Conservation (phyloP, 306 rosid genomes). For the barrel medic (Medicago truncatula) region MtrunA17r5.0-ANR NC_053042.1:23181001-23181500, state of each 20-base stretch:
- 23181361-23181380: constrained; percentile 47
- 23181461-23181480: constrained; percentile 25
- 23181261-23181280: constrained; percentile 17
- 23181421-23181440: constrained; percentile 38
- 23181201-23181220: background rate
- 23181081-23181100: too few species aligned
- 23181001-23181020: background rate
- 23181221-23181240: background rate
- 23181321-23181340: background rate
- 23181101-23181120: background rate
- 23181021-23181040: background rate
- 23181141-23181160: background rate
- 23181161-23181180: background rate
- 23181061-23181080: too few species aligned
- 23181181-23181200: too few species aligned
- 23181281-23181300: constrained; percentile 18
- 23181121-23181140: background rate
- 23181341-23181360: background rate
- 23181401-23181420: constrained; percentile 33
- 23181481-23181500: constrained; percentile 43
- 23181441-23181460: background rate
- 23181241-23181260: background rate
- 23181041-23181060: background rate
- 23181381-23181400: constrained; percentile 40
- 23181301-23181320: background rate